Base-by-base conservation (phyloP, 805 yeast genomes). In the Schizosaccharomyces lindneri region DNA sequence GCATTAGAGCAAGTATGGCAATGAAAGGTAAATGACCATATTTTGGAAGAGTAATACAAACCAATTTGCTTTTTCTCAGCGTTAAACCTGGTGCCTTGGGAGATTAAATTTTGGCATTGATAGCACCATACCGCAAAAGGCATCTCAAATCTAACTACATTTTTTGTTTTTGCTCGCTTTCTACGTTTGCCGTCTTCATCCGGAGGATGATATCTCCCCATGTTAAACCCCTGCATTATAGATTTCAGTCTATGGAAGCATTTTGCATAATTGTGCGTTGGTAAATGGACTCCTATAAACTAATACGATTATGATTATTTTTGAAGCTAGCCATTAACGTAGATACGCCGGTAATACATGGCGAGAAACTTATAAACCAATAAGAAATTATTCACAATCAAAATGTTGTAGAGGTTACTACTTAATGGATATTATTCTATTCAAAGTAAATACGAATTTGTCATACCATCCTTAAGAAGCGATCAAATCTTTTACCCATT, bases 1-100 rank as follows among this genome's bases (percentile, higher is more conserved):
- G 21, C 31, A 41, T 67, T 64, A 9, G 65, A 55, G 61, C 73
- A 70, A 15, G 63, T 59, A 5, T 64, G 67, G 51, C 73, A 70
- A 46, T 70, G 69, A 51, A 71, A 60, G 9, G 64, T 51, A 55
- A 70, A 70, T 4, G 64, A 63, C 64, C 67, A 70, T 3, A 70
- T 67, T 13, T 71, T 67, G 19, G 69, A 67, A 15, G 71, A 61
- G 36, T 64, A 67, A 48, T 70, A 70, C 43, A 59, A 59, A 3
- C 73, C 73, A 29, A 62, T 61, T 48, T 63, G 64, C n/a, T 64
- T 63, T 64, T 70, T 70, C 55, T 65, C 69, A 4, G 73, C 73
- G 62, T 70, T 70, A 64, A 62, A 70, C 24, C 73, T 65, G 9
- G 65, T 65, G 27, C 73, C 73, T 55, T 64, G 68, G 1, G 68